Base-by-base conservation (phyloP, 2,329 filamentous ascomycete species). In the Fusarium sp. region DNA sequence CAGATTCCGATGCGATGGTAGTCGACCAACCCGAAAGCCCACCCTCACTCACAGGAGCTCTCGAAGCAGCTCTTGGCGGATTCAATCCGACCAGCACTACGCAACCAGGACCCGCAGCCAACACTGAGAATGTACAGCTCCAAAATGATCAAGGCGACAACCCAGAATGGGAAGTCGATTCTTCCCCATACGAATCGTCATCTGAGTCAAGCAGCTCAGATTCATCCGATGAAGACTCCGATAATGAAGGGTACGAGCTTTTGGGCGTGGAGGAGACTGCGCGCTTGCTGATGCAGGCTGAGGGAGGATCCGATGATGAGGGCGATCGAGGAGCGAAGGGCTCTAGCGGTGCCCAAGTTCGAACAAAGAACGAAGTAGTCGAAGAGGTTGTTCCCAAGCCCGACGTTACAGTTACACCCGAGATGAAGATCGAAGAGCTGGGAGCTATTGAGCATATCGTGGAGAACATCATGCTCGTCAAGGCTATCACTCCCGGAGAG, bases 121-220 rank as follows among this genome's bases (percentile, higher is more conserved):
- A 55, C 33, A 34, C 65, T 38, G 68, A 66, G 11, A 58, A 66
- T 15, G 68, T 49, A 17, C 66, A 72, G 3, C 75, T 79, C n/a
- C 78, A 78, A 46, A 74, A 75, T 36, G 79, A 78, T 14, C 69
- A 78, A 49, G 72, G 73, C 56, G 83, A 81, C 13, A 84, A 91
- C 44, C 90, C 92, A 5, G 95, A 98, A 78, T 98, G 94, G 93
- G 93, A 97, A 76, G 82, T 86, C 9, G 92, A 95, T 74, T 94
- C 92, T 2, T 93, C 91, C 1, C 92, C 92, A 0, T 92, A 92
- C 75, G 88, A 90, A 74, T 92, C 91, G 7, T 92, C 88, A 1
- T 86, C 85, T 1, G 85, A 88, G 15, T 88, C 86, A 6, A 85
- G 82, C 75, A 84, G 81, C 72, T 90, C 88, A 4, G 88, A 86